Conservation (phyloP, 805 yeast species). For the Saturnispora gosingensis region DNA sequence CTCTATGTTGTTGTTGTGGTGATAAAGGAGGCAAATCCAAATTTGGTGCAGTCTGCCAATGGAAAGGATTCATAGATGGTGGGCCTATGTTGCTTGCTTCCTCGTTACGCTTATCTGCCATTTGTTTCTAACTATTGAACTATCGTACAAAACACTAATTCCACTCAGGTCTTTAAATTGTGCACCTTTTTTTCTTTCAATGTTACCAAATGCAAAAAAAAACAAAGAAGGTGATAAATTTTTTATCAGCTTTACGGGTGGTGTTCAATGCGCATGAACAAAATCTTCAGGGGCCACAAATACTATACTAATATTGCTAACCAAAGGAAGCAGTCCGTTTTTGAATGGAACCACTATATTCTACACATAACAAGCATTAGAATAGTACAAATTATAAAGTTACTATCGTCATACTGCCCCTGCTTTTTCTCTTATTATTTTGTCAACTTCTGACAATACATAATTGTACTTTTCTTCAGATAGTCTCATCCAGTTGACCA, state of each 20-base stretch:
- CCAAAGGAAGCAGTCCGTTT: background rate
- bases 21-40: background rate
- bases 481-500: constrained; percentile 4
- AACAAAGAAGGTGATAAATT: background rate
- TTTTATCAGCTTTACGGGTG: background rate
- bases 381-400: background rate
- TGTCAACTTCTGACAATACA: background rate
- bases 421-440: background rate
- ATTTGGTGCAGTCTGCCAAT: constrained; percentile 4
- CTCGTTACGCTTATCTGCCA: background rate
- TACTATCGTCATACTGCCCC: background rate
- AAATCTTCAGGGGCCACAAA: background rate
- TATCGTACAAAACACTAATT: background rate
- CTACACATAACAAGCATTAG: background rate
- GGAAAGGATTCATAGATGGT: background rate
- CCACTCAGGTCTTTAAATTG: background rate
- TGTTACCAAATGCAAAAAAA: background rate
- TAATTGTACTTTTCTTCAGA: background rate
- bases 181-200: background rate
- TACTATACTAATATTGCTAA: background rate
- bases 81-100: background rate
- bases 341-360: background rate
- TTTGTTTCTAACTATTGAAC: background rate
- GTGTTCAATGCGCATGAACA: background rate
- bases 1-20: constrained; percentile 1